Evolutionary conservation across 495 filamentous ascomycete species (phyloP).

Genomic region (Friedmanniomyces simplex): DNA sequence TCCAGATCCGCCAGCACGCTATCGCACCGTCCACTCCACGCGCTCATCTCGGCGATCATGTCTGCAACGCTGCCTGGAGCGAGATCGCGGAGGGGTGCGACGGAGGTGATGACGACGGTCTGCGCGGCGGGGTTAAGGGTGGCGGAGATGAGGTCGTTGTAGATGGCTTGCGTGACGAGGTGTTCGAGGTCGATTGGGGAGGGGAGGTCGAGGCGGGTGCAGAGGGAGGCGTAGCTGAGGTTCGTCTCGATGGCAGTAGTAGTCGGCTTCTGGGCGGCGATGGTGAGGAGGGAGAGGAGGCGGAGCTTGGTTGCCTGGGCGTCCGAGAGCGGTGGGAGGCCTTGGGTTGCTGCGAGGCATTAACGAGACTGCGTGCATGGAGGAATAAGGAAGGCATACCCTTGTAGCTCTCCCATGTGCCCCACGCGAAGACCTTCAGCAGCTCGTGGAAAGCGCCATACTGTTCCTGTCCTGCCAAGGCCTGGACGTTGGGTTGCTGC

Average conservation of each 20-base stretch:
- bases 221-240: conserved; percentile 65
- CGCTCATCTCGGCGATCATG: conserved; percentile 55
- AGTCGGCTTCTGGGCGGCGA: conserved; percentile 36
- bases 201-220: conserved; percentile 53
- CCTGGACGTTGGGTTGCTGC: conserved; percentile 67
- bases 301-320: conserved; percentile 77
- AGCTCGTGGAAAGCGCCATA: conserved; percentile 53
- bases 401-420: conserved; percentile 72
- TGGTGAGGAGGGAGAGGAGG: conserved; percentile 75
- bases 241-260: conserved; percentile 45
- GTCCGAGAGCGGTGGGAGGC: conserved; percentile 60
- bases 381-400: too few relatives aligned
- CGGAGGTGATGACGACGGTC: conserved; percentile 62
- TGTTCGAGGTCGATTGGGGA: conserved; percentile 68
- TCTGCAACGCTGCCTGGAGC: conserved; percentile 53
- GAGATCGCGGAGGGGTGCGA: conserved; percentile 78
- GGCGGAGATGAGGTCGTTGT: conserved; percentile 67
- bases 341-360: conserved; percentile 37
- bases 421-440: conserved; percentile 87
- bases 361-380: too few relatives aligned
- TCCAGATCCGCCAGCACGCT: conserved; percentile 68
- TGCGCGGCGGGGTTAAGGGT: conserved; percentile 69
- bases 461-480: conserved; percentile 48
- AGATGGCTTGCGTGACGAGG: conserved; percentile 81
- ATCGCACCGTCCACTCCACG: conserved; percentile 69